These are phyloP conservation scores for Pseudocercospora eumusae DNA, from an alignment of 2,329 filamentous ascomycete species.

Conservation along the genomic window DNA sequence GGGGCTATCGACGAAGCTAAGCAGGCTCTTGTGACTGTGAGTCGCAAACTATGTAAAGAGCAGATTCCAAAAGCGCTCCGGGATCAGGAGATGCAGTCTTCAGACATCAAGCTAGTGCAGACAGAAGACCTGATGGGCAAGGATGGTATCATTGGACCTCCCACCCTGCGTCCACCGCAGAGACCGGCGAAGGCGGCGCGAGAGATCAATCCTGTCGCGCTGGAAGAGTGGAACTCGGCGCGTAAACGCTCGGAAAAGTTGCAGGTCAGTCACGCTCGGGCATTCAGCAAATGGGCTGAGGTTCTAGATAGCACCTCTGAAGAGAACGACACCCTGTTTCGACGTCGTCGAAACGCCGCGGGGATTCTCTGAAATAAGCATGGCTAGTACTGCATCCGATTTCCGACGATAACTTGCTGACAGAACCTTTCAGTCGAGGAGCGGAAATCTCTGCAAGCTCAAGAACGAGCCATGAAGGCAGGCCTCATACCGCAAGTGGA, in stretches of 20 bases:
- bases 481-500: too few species aligned
- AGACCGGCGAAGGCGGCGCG: background rate
- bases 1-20: background rate
- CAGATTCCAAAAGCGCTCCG: background rate
- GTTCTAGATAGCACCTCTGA: too few species aligned
- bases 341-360: too few species aligned
- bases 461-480: too few species aligned
- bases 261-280: background rate
- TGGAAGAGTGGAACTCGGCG: background rate
- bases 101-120: background rate
- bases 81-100: background rate
- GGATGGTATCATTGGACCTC: background rate
- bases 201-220: background rate
- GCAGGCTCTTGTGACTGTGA: background rate
- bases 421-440: too few species aligned
- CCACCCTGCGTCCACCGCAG: background rate
- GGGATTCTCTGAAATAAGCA: too few species aligned
- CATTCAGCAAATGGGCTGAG: too few species aligned
- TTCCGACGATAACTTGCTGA: too few species aligned
- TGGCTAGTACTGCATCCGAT: too few species aligned
- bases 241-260: background rate
- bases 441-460: too few species aligned
- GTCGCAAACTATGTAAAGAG: background rate
- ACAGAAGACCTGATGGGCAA: background rate
- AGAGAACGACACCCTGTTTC: too few species aligned